Evolutionary conservation across 768 basidiomycete genomes (phyloP), one percentile per base, ranked within the genome.

Genomic region (Leccinum incarnatum): DNA sequence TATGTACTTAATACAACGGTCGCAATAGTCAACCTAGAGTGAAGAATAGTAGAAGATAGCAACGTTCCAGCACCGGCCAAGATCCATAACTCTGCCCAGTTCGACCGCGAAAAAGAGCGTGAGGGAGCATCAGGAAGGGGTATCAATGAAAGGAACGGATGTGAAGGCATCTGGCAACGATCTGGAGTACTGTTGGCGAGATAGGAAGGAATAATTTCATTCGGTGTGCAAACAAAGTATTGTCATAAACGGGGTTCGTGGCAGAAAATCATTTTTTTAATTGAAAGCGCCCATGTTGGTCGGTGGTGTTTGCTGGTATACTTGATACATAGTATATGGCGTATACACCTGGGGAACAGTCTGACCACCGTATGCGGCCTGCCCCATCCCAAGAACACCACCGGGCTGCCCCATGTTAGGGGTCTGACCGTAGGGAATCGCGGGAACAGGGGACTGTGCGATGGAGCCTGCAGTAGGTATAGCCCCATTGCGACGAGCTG

Each of bases 211-310:
- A 75, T 71, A 70, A 71, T 51, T 63, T 74, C 67, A 65, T 73
- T 69, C 54, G 42, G 61, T 64, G 62, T 63, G 71, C 57, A 67
- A 60, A 61, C 57, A 62, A 67, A 76, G 72, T 67, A 67, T 66
- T 67, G 75, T 83, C 83, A 66, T 83, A 70, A 79, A 64, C 63
- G 60, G 66, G 40, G 57, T 69, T 75, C 74, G 72, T 75, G 53
- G 56, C 60, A 21, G 53, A 55, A 45, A 2, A 4, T 47, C 42
- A 45, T 45, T 11, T 12, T 65, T 69, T 86, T 78, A 87, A 63
- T 86, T 86, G 81, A 86, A 93, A 53, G 87, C 70, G 67, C 90
- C 89, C 85, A 91, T 88, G 58, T 74, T 75, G 74, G 88, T 87
- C 63, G 83, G 83, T 21, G 86, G 83, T 64, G 82, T 86, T 75